A percentile compares a stretch with the other conserved stretches of the same genome.
phyloP scores from a whole-genome alignment of 768 basidiomycete genomes.

The Suillus discolor region DNA sequence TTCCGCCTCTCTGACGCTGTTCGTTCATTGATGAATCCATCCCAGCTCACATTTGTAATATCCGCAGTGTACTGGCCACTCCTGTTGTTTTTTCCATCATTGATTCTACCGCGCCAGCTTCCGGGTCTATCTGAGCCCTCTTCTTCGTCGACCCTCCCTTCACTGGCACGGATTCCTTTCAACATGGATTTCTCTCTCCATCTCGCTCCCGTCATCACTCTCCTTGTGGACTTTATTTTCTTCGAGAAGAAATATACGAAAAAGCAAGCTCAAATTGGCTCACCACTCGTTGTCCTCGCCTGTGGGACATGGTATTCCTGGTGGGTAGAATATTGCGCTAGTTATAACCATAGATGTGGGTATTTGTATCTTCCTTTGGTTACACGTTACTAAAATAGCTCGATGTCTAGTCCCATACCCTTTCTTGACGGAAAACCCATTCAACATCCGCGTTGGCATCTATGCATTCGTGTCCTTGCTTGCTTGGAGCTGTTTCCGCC shows the following conservation, averaged over 20 bases:
- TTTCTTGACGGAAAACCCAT: conserved; percentile 66
- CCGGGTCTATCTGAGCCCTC: not conserved
- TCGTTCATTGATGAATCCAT: not conserved
- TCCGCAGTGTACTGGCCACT: conserved; percentile 73
- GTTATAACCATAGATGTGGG: conserved; percentile 63
- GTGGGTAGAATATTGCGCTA: conserved; percentile 72
- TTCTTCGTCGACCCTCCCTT: conserved; percentile 9
- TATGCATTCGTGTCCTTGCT: conserved; percentile 56
- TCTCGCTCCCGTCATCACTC: conserved; percentile 55
- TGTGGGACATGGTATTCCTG: conserved; percentile 52
- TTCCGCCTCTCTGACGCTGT: conserved; percentile 10
- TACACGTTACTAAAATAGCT: conserved; percentile 9
- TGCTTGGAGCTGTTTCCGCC: conserved; percentile 57
- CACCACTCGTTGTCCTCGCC: conserved; percentile 19
- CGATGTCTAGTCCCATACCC: conserved; percentile 72
- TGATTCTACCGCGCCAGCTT: conserved; percentile 48
- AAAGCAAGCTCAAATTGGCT: conserved; percentile 12
- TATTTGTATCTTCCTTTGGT: conserved; percentile 13
- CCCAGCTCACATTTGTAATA: conserved; percentile 48
- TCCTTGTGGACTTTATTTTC: conserved; percentile 68
- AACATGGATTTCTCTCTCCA: conserved; percentile 67
- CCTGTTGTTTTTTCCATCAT: conserved; percentile 51
- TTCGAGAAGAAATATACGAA: conserved; percentile 59
- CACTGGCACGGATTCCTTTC: conserved; percentile 47
- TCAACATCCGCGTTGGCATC: conserved; percentile 55